Base-by-base conservation (phyloP, 1,139 yeast genomes). In the Suhomyces choctaworum region DNA sequence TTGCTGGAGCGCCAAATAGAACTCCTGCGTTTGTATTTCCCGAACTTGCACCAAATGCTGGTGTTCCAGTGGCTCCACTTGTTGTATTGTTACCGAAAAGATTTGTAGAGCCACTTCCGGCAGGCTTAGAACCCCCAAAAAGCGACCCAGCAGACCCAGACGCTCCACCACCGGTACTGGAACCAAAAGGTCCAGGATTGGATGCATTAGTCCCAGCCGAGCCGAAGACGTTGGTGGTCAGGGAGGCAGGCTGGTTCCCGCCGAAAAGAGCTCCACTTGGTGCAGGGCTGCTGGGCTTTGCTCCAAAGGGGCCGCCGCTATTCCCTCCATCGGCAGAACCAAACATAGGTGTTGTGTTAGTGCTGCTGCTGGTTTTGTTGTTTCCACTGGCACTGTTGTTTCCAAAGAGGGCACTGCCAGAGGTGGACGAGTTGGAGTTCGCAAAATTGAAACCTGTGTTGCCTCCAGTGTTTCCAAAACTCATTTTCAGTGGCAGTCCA, bases 291-390 rank as follows among this genome's bases (percentile, higher is more conserved):
- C 47, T n/a, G 58, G 32, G 41, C 24, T 60, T 54, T 11, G 56
- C 47, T 19, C 66, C 65, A 38, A 58, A 59, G 7, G 58, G 48
- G 35, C 54, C 44, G 17, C 39, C 39, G 2, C 27, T 12, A 13
- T 39, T 14, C 11, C 34, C 26, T 12, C 48, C 45, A 16, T 22
- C 6, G 24, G 27, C 13, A 12, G 32, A 16, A n/a, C n/a, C n/a
- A n/a, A n/a, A n/a, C n/a, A n/a, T n/a, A n/a, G n/a, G n/a, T n/a
- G n/a, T n/a, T n/a, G n/a, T n/a, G n/a, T n/a, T 15, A 12, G 17
- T 22, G 25, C 33, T 5, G 48, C 40, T 7, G 54, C 20, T 58
- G 34, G 52, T 51, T 6, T 40, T 37, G 11, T 15, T 22, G 21
- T 51, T 48, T 11, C 48, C 40, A 7, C 50, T 15, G 8, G 48